Conservation (phyloP, 345 rosid genomes). For the Brassica cretica region DNA sequence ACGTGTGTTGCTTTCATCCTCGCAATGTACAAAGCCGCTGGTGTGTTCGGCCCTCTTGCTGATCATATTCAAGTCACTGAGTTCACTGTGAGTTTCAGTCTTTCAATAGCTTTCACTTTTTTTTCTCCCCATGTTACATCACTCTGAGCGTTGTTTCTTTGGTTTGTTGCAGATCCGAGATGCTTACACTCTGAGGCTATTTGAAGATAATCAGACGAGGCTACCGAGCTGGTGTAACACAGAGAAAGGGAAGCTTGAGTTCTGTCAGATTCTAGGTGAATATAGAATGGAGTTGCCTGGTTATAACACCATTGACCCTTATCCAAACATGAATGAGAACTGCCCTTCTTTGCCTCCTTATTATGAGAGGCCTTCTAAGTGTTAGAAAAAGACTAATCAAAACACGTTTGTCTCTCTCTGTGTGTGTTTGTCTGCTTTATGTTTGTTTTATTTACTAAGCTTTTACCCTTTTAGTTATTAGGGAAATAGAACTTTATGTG, state of each 20-base stretch:
- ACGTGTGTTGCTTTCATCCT: constrained; percentile 94
- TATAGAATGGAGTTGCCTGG: constrained; percentile 85
- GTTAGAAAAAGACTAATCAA: constrained; percentile 41
- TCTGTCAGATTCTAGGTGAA: constrained; percentile 90
- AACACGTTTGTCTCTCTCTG: constrained; percentile 3
- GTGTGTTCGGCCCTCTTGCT: constrained; percentile 66
- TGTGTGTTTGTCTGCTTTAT: constrained; percentile 12
- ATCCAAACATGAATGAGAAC: constrained; percentile 84
- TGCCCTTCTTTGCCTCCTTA: constrained; percentile 92
- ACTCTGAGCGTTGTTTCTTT: background rate
- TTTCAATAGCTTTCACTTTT: background rate
- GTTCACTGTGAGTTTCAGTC: constrained; percentile 66
- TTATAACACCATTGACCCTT: constrained; percentile 74
- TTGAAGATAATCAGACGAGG: constrained; percentile 66
- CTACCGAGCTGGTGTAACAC: constrained; percentile 82
- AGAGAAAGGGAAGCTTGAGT: constrained; percentile 50
- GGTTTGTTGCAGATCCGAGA: constrained; percentile 64
- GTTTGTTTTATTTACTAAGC: background rate
- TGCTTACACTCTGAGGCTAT: constrained; percentile 80
- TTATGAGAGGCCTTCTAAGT: constrained; percentile 66
- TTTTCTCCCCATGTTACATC: background rate
- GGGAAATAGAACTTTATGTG: constrained; percentile 17
- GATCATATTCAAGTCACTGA: constrained; percentile 91
- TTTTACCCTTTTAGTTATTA: constrained; percentile 17
- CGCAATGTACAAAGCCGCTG: constrained; percentile 94